Percentiles rank a stretch among this genome's conserved stretches.
phyloP scores from a whole-genome alignment of 495 filamentous ascomycete genomes.

The Lophiostoma macrostomum region DNA sequence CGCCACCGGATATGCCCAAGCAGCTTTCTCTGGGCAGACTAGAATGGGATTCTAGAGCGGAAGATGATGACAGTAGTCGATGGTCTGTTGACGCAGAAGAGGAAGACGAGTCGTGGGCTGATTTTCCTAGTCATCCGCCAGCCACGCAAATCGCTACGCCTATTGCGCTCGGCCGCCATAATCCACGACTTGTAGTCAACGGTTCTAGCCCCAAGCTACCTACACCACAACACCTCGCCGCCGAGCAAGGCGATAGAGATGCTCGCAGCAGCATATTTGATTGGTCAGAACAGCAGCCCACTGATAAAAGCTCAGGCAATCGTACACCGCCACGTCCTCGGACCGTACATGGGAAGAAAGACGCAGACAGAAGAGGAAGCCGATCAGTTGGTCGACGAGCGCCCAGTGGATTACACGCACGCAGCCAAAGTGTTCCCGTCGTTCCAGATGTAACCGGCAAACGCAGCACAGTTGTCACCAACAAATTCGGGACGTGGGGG shows the following conservation, averaged over 20 bases:
- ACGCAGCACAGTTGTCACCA: conserved; percentile 55
- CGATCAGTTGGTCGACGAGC: conserved; percentile 70
- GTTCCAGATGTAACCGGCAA: conserved; percentile 63
- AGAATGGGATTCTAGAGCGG: conserved; percentile 27
- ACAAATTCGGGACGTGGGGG: conserved; percentile 88
- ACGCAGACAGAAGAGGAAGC: conserved; percentile 67
- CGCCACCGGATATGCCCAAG: conserved; percentile 32
- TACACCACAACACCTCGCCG: conserved; percentile 17
- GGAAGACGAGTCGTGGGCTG: conserved; percentile 24
- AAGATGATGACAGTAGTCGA: conserved; percentile 31
- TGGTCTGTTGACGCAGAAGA: conserved; percentile 39
- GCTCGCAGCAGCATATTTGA: conserved; percentile 69
- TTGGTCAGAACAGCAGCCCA: conserved; percentile 71
- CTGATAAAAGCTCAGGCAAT: conserved; percentile 50
- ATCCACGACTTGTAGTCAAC: conserved; percentile 17
- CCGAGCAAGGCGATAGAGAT: conserved; percentile 35
- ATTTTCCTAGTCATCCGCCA: conserved; percentile 13
- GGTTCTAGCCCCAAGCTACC: conserved; percentile 28
- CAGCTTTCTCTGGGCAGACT: conserved; percentile 31
- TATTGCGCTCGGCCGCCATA: conserved; percentile 28
- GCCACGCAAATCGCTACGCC: conserved; percentile 26
- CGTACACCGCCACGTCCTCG: conserved; percentile 68
- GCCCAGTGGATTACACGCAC: conserved; percentile 73
- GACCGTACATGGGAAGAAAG: conserved; percentile 89
- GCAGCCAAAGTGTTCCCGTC: conserved; percentile 94